Conservation (phyloP, 345 rosid species). For the Rubroshorea leprosula region DNA sequence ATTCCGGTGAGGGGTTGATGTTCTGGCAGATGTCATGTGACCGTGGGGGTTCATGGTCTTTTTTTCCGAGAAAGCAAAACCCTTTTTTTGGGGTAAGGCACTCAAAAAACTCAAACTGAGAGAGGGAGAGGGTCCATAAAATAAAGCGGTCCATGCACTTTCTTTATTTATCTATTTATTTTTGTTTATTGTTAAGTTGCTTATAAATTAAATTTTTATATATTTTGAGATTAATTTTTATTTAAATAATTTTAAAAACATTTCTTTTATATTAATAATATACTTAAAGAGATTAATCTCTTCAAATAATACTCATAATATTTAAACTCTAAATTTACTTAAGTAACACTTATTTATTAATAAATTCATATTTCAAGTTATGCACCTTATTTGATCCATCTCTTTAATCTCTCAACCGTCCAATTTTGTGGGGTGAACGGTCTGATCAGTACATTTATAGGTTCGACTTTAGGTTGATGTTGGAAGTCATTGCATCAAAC, state of each 20-base stretch:
- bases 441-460: not conserved
- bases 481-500: constrained; percentile 7
- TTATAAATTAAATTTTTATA: too few species aligned
- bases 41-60: constrained; percentile 15
- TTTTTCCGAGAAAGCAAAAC: constrained; percentile 8
- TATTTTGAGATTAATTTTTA: too few species aligned
- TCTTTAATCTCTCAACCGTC: not conserved
- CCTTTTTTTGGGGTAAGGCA: constrained; percentile 1
- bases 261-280: too few species aligned
- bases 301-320: too few species aligned
- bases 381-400: constrained; percentile 8
- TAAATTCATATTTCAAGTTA: too few species aligned
- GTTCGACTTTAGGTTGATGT: constrained; percentile 2
- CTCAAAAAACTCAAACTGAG: not conserved
- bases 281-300: too few species aligned
- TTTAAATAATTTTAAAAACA: too few species aligned
- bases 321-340: too few species aligned
- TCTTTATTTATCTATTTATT: too few species aligned
- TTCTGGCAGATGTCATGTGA: constrained; percentile 19
- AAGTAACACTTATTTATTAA: too few species aligned
- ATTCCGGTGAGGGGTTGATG: not conserved
- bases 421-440: constrained; percentile 1
- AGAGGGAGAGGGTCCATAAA: not conserved
- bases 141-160: constrained; percentile 13
- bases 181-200: too few species aligned